phyloP scores from a whole-genome alignment of 2,329 filamentous ascomycete species.

The Sordariomycetes sp. region DNA sequence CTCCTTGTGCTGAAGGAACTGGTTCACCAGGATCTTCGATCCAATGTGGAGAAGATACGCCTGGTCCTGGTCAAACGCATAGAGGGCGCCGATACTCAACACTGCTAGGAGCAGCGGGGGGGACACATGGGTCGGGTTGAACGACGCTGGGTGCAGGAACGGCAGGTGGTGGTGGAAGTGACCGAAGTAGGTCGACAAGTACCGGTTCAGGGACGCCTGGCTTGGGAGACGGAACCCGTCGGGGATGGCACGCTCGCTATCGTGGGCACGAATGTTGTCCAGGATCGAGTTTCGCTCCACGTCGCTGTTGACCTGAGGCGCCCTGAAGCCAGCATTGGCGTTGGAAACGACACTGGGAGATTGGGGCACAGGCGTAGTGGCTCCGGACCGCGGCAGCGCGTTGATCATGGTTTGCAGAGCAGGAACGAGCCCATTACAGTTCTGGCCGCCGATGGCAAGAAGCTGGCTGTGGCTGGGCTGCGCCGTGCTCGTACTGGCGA shows the following conservation, averaged over 20 bases:
- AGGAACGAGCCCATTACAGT: slow-evolving; percentile 45
- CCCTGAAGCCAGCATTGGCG: slow-evolving; percentile 52
- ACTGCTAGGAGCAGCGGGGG: slow-evolving; percentile 79
- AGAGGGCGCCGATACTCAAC: slow-evolving; percentile 87
- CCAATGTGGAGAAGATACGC: slow-evolving; percentile 96
- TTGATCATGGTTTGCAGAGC: slow-evolving; percentile 60
- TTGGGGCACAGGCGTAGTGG: slow-evolving; percentile 58
- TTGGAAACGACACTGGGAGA: slow-evolving; percentile 54
- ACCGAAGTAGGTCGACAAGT: slow-evolving; percentile 91
- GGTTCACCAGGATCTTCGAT: slow-evolving; percentile 91
- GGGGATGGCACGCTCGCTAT: slow-evolving; percentile 69
- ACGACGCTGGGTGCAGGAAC: slow-evolving; percentile 87
- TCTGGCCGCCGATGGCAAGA: slow-evolving; percentile 54
- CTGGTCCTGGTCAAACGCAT: slow-evolving; percentile 94
- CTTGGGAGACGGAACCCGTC: slow-evolving; percentile 83
- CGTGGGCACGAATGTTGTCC: slow-evolving; percentile 71
- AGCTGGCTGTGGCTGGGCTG: slow-evolving; percentile 50
- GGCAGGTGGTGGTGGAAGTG: slow-evolving; percentile 95
- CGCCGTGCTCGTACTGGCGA: slow-evolving; percentile 41
- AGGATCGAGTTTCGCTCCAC: slow-evolving; percentile 76
- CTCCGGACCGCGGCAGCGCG: slow-evolving; percentile 54
- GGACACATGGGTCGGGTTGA: slow-evolving; percentile 66
- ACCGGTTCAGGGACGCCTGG: slow-evolving; percentile 72
- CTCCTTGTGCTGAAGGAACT: slow-evolving; percentile 95
- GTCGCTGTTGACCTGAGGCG: slow-evolving; percentile 72